Evolutionary conservation across 2,329 filamentous ascomycete genomes (phyloP).

Genomic region (Penicillium polonicum): DNA sequence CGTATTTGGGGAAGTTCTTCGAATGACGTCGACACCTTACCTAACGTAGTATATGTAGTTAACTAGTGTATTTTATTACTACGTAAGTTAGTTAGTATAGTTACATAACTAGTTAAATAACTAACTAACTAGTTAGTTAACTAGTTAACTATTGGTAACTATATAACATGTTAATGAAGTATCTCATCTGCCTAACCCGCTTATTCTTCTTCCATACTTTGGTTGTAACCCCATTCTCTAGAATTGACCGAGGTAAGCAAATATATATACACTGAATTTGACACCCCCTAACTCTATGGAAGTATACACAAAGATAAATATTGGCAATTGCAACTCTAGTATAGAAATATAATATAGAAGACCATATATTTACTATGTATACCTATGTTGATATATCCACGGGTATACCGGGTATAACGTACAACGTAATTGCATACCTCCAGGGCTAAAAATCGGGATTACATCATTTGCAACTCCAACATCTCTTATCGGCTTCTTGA

Average conservation of each 20-base stretch:
- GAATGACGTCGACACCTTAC: constrained; percentile 1
- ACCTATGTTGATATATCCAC: not conserved
- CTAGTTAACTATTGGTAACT: too few species aligned
- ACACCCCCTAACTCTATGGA: not conserved
- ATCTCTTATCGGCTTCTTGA: not conserved
- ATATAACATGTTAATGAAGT: too few species aligned
- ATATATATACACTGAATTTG: not conserved
- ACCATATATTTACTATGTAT: too few species aligned
- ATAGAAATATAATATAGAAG: not conserved
- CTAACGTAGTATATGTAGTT: too few species aligned
- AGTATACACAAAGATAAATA: not conserved
- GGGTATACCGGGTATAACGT: not conserved
- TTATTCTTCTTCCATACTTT: not conserved
- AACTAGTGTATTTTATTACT: too few species aligned
- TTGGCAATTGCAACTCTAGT: not conserved
- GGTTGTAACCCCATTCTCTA: not conserved
- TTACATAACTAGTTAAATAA: too few species aligned
- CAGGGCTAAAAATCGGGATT: not conserved
- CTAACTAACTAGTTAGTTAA: too few species aligned
- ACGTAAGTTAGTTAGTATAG: too few species aligned
- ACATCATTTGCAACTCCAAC: not conserved
- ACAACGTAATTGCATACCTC: not conserved
- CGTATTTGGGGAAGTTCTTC: not conserved
- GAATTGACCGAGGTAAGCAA: not conserved
- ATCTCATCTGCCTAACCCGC: not conserved